phyloP scores from a whole-genome alignment of 2,329 filamentous ascomycete species.

The Fusarium udum region DNA sequence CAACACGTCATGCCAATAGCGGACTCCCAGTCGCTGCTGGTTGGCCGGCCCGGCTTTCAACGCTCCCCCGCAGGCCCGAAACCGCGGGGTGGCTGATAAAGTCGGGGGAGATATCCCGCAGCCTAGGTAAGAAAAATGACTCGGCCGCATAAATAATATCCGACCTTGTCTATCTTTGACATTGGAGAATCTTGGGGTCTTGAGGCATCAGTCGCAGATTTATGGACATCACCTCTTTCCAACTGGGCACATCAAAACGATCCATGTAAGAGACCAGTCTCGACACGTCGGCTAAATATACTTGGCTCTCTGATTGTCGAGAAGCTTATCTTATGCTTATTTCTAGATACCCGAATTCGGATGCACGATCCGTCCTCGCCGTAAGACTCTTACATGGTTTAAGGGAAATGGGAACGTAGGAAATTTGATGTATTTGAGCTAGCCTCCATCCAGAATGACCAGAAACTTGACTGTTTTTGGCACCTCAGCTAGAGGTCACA shows the following conservation, averaged over 20 bases:
- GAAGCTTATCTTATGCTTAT: conserved; percentile 27
- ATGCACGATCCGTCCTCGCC: neutral
- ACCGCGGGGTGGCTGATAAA: conserved; percentile 42
- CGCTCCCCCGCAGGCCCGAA: conserved; percentile 24
- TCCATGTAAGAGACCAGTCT: neutral
- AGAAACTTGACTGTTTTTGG: neutral
- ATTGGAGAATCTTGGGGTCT: neutral
- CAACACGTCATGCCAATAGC: conserved; percentile 28
- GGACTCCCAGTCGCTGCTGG: conserved; percentile 10
- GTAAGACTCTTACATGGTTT: neutral
- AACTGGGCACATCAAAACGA: neutral
- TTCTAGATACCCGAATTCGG: neutral
- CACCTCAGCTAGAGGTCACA: neutral
- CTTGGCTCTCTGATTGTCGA: neutral
- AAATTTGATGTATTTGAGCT: neutral
- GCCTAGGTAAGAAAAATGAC: neutral
- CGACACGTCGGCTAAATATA: conserved; percentile 1
- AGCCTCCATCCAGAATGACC: neutral
- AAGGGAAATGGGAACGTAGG: neutral
- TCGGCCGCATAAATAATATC: neutral
- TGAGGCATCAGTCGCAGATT: neutral
- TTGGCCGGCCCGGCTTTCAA: conserved; percentile 14
- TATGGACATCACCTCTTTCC: neutral
- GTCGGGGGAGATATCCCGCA: conserved; percentile 2
- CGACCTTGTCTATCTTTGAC: neutral